Percentiles rank a stretch among this genome's conserved stretches.
Conservation (phyloP, 2,329 filamentous ascomycete genomes). For the Penicillium sp. region DNA sequence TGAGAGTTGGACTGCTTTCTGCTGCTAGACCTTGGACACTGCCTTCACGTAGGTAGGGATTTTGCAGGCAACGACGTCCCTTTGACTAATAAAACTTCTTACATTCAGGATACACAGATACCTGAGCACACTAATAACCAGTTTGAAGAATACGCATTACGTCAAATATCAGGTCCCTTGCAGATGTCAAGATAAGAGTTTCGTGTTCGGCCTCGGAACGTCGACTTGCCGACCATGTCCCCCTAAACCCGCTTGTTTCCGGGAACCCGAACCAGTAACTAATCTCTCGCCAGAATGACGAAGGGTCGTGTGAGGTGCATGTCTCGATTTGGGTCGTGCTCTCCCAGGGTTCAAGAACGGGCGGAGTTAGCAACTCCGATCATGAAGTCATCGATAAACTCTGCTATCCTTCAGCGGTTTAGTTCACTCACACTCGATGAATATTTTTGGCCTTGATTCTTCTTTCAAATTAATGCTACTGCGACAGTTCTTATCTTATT, state of each 20-base stretch:
- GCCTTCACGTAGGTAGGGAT: neutral
- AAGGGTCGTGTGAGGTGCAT: constrained; percentile 13
- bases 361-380: constrained; percentile 3
- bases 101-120: neutral
- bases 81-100: neutral
- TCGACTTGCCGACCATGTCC: neutral
- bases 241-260: constrained; percentile 3
- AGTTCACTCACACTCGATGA: neutral
- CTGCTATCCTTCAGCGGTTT: neutral
- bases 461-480: neutral
- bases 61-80: neutral
- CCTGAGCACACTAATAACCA: neutral
- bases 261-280: neutral
- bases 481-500: too few relatives aligned
- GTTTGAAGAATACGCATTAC: constrained; percentile 9
- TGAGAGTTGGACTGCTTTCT: neutral
- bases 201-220: constrained; percentile 11
- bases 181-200: neutral
- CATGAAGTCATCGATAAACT: constrained; percentile 19
- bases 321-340: constrained; percentile 2
- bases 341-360: neutral
- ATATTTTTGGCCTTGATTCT: neutral
- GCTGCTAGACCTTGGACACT: neutral
- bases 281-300: neutral
- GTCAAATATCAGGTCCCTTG: constrained; percentile 15